Base-by-base conservation (phyloP, 495 filamentous ascomycete species). In the Evernia prunastri region DNA sequence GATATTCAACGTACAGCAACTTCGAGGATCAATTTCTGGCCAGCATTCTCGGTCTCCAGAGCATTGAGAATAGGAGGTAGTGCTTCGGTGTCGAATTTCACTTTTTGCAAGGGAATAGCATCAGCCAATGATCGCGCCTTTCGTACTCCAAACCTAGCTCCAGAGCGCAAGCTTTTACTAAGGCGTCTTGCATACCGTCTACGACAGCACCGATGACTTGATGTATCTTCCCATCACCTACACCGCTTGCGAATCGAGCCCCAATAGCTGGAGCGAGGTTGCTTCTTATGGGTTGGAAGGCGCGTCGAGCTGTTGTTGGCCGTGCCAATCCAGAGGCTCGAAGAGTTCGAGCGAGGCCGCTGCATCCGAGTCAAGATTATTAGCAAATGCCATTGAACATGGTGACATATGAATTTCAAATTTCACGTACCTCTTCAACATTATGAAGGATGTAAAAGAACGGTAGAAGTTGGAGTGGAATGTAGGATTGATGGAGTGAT, bases 31-130 rank as follows among this genome's bases (percentile, higher is more conserved):
- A 98, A 88, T 86, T 93, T 97, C 75, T 96, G 82, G 76, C 91
- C 92, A 79, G 86, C 85, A 81, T 97, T 97, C 61, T 84, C 77
- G 73, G 92, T 96, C 78, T 86, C 85, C 75, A 98, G 83, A 77
- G 94, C 94, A 80, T 98, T 97, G 74, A 97, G 88, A 86, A 98
- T 98, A 73, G 94, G 82, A 70, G 94, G 94, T 69, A 98, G 89
- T 80, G 90, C 87, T 63, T 95, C 91, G 69, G 84, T 87, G 74
- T 96, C 90, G 86, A 98, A 98, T 84, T 97, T 97, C 69, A 90
- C 88, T 87, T 59, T 40, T 31, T 35, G 40, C 72, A 72, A 70
- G 53, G 68, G 53, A 65, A 66, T 67, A 76, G 82, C 75, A 83
- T 82, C 72, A 62, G 73, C 67, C 72, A 63, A 20, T 68, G 67